These are phyloP conservation scores for Boletus subcaerulescens DNA, from an alignment of 768 basidiomycete species.

Conservation along the genomic window DNA sequence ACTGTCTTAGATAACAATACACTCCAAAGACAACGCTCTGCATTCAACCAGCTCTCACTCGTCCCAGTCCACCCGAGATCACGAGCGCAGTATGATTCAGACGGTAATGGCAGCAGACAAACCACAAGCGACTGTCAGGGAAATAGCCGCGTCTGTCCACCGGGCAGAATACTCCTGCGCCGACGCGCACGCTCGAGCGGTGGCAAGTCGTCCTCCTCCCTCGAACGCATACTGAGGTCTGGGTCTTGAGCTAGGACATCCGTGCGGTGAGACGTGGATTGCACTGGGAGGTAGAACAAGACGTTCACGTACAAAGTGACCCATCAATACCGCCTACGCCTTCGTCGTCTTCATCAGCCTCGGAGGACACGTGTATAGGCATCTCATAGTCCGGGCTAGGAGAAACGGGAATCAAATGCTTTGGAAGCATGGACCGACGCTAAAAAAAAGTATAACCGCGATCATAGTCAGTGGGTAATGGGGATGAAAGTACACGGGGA, in stretches of 20 bases:
- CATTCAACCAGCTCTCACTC: not conserved
- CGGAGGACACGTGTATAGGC: constrained; percentile 20
- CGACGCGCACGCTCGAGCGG: constrained; percentile 70
- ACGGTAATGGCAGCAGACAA: no score
- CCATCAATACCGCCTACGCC: constrained; percentile 26
- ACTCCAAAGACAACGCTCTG: not conserved
- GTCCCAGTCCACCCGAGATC: not conserved
- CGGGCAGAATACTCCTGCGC: constrained; percentile 37
- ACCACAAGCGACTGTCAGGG: not conserved
- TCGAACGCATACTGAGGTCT: constrained; percentile 22
- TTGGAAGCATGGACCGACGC: constrained; percentile 72
- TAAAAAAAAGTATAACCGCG: constrained; percentile 31
- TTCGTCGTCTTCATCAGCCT: constrained; percentile 28
- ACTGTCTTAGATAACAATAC: constrained; percentile 2
- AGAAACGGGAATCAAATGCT: constrained; percentile 42
- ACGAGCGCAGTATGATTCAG: no score
- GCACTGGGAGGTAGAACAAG: not conserved
- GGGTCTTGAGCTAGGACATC: constrained; percentile 20
- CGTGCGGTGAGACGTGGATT: constrained; percentile 1
- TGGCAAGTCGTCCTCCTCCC: constrained; percentile 57
- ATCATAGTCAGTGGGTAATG: not conserved
- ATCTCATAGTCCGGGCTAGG: constrained; percentile 11
- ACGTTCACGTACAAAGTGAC: constrained; percentile 22
- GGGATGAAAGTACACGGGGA: not conserved
- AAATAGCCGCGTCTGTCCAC: constrained; percentile 30